phyloP scores from a whole-genome alignment of 169 alveolate species.

The Besnoitia besnoiti region DNA sequence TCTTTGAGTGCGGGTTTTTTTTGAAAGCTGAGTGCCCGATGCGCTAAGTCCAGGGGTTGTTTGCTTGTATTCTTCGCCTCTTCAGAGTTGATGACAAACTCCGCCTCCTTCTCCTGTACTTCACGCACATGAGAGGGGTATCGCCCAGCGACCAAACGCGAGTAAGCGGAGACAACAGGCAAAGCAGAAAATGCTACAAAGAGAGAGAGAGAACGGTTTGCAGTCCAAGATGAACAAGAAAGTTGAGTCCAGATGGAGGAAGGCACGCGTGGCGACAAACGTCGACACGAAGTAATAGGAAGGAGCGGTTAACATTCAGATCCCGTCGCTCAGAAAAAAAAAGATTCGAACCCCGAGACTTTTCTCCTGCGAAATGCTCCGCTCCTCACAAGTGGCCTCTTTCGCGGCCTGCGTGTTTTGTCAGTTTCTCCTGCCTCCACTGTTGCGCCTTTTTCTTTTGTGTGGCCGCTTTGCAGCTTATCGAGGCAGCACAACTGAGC shows the following conservation, averaged over 20 bases:
- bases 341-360: neutral
- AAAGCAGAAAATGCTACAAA: too few species aligned
- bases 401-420: neutral
- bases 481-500: constrained; percentile 66
- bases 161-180: neutral
- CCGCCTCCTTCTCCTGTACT: constrained; percentile 65
- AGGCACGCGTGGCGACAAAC: neutral
- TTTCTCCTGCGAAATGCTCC: too few species aligned
- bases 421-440: neutral
- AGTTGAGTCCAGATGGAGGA: neutral
- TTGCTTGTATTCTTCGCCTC: neutral
- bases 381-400: neutral
- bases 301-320: neutral
- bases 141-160: constrained; percentile 43
- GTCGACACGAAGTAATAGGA: neutral
- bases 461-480: constrained; percentile 2
- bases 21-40: too few species aligned
- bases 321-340: neutral
- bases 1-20: too few species aligned
- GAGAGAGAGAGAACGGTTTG: too few species aligned
- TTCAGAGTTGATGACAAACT: constrained; percentile 64
- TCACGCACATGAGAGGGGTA: constrained; percentile 55
- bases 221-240: neutral
- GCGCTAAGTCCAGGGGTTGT: too few species aligned
- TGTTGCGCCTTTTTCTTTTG: neutral